Evolutionary conservation across 805 yeast species (phyloP).

Genomic region (Yarrowia osloensis): DNA sequence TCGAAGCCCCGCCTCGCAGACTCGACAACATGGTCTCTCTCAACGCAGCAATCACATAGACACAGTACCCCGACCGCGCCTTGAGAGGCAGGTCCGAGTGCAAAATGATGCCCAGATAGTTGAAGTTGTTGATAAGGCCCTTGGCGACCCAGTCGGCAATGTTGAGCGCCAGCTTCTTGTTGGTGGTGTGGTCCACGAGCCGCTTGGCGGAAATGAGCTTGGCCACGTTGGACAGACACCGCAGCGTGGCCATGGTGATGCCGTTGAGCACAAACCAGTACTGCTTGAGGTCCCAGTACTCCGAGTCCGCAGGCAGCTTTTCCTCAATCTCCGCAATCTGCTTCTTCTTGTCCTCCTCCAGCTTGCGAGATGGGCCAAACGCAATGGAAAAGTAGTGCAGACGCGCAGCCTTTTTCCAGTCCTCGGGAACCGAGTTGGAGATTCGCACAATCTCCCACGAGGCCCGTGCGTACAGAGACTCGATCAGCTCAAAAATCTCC

Average conservation of each 20-base stretch:
- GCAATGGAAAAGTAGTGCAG: constrained; percentile 9
- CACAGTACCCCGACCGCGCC: constrained; percentile 25
- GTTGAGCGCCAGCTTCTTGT: constrained; percentile 20
- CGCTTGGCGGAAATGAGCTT: constrained; percentile 16
- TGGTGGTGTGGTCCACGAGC: constrained; percentile 15
- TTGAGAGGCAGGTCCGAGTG: constrained; percentile 28
- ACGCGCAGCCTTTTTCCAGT: constrained; percentile 28
- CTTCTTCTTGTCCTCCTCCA: constrained; percentile 25
- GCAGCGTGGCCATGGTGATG: constrained; percentile 25
- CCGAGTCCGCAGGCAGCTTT: constrained; percentile 7
- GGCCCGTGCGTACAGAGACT: constrained; percentile 9
- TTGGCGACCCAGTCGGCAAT: constrained; percentile 28
- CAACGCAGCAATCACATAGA: constrained; percentile 21
- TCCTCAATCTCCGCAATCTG: constrained; percentile 19
- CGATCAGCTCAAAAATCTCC: constrained; percentile 4
- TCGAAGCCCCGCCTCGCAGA: not conserved
- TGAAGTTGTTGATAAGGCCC: constrained; percentile 23
- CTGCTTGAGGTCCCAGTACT: constrained; percentile 23
- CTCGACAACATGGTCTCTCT: constrained; percentile 16
- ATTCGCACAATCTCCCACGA: constrained; percentile 31
- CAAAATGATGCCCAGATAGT: constrained; percentile 6
- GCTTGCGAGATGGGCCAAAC: constrained; percentile 16
- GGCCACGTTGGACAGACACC: constrained; percentile 7
- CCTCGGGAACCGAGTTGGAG: constrained; percentile 26
- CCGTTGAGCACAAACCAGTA: constrained; percentile 29